These are phyloP conservation scores for Paxillus ammoniavirescens DNA, from an alignment of 768 basidiomycete genomes.

Conservation along the genomic window DNA sequence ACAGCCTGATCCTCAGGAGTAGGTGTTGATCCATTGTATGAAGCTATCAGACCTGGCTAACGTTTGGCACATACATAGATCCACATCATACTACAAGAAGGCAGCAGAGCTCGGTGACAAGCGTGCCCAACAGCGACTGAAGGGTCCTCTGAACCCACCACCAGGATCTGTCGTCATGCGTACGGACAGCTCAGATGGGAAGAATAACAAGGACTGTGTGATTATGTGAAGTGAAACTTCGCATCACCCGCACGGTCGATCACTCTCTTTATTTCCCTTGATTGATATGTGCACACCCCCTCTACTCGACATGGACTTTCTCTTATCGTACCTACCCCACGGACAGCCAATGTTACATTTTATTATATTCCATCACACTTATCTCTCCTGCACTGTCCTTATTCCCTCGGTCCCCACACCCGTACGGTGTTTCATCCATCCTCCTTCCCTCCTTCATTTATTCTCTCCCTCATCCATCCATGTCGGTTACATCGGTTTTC, in stretches of 20 bases:
- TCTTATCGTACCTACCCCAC: constrained; percentile 10
- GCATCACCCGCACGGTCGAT: constrained; percentile 4
- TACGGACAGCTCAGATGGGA: constrained; percentile 45
- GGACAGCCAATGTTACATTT: constrained; percentile 17
- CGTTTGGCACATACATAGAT: constrained; percentile 39
- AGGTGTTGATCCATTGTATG: constrained; percentile 30
- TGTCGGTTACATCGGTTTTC: neutral
- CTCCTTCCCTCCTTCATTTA: constrained; percentile 9
- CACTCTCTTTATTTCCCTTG: constrained; percentile 12
- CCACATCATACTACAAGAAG: constrained; percentile 80
- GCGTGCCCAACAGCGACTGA: constrained; percentile 83
- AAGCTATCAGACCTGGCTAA: constrained; percentile 1
- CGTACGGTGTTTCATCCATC: neutral
- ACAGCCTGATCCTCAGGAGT: constrained; percentile 63
- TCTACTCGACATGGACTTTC: constrained; percentile 3
- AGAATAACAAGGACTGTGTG: constrained; percentile 77
- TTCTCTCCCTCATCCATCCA: neutral
- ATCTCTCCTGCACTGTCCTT: neutral
- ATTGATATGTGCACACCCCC: neutral
- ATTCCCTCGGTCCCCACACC: neutral
- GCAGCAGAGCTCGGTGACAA: constrained; percentile 94
- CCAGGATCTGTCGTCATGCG: constrained; percentile 62
- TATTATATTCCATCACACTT: constrained; percentile 9
- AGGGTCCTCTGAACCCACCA: constrained; percentile 55
- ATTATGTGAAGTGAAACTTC: constrained; percentile 64